These are phyloP conservation scores for Polyplosphaeria fusca DNA, from an alignment of 495 filamentous ascomycete species.

Conservation along the genomic window DNA sequence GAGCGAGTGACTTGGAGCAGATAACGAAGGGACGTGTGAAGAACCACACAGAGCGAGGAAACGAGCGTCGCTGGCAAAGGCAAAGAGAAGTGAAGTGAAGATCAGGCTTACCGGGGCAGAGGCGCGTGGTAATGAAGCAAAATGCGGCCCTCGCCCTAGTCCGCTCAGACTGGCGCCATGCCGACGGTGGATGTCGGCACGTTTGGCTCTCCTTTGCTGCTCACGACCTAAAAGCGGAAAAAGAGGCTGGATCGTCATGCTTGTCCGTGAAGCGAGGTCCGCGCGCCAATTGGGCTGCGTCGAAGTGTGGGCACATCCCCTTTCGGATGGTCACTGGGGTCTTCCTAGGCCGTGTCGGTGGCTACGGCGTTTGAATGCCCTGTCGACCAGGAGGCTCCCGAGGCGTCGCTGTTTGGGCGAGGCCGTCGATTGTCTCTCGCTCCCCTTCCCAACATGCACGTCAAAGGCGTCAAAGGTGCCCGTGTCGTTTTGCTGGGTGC, in stretches of 20 bases:
- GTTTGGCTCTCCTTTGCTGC: constrained; percentile 7
- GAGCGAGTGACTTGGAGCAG: no score
- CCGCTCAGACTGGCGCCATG: constrained; percentile 14
- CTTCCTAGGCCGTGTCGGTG: background rate
- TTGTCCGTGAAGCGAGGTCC: background rate
- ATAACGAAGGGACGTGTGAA: constrained; percentile 27
- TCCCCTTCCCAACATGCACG: background rate
- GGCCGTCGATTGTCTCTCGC: background rate
- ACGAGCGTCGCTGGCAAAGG: background rate
- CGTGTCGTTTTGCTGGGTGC: background rate
- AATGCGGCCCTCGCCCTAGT: background rate
- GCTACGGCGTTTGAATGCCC: constrained; percentile 5
- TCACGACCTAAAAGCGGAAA: constrained; percentile 29
- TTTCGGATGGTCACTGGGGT: background rate
- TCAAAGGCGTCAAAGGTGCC: background rate
- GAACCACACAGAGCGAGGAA: constrained; percentile 7
- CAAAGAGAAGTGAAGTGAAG: background rate
- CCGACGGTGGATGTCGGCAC: constrained; percentile 13
- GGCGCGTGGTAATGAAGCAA: constrained; percentile 10
- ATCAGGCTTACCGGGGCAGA: background rate
- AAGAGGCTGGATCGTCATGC: constrained; percentile 13
- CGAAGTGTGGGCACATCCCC: background rate
- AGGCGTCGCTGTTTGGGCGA: background rate
- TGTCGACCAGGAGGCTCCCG: background rate
- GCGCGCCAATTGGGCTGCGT: background rate